A percentile compares a stretch with the other conserved stretches of the same genome.
These are phyloP conservation scores for Salicornia ramosissima DNA, from an alignment of 148 eudicot genomes.

Conservation along the genomic window DNA sequence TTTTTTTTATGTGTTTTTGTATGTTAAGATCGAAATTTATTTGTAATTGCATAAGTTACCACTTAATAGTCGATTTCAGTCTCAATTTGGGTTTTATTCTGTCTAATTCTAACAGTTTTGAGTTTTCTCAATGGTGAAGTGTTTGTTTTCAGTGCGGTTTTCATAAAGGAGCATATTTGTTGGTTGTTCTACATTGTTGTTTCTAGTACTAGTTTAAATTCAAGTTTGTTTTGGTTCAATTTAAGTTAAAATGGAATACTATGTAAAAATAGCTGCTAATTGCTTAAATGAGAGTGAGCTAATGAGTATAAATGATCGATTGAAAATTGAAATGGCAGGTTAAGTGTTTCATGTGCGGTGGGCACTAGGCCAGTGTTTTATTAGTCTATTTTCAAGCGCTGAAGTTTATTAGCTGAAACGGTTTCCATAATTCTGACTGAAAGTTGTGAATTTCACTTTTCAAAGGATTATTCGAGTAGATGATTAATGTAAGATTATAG, in stretches of 20 bases:
- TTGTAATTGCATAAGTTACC: neutral
- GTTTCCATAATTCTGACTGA: too few relatives aligned
- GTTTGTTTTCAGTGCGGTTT: neutral
- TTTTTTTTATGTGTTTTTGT: neutral
- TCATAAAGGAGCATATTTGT: neutral
- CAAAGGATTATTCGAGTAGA: too few relatives aligned
- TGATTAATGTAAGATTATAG: too few relatives aligned
- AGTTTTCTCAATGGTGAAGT: neutral
- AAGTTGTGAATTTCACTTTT: too few relatives aligned
- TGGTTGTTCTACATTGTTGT: neutral
- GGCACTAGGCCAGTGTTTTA: too few relatives aligned
- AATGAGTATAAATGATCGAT: neutral
- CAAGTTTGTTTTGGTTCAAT: neutral
- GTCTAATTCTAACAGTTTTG: neutral
- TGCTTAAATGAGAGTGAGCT: too few relatives aligned
- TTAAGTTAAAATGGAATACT: neutral
- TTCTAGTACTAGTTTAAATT: neutral
- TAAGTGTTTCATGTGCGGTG: too few relatives aligned
- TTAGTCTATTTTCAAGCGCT: too few relatives aligned
- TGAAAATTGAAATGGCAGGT: too few relatives aligned
- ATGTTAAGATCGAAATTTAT: neutral
- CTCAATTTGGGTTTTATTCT: neutral
- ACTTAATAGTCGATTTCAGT: neutral
- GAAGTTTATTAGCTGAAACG: too few relatives aligned
- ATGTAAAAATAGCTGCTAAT: neutral